Percentiles rank a stretch among this genome's conserved stretches.
phyloP scores from a whole-genome alignment of 2,329 filamentous ascomycete genomes.

The Emericellopsis cladophorae region DNA sequence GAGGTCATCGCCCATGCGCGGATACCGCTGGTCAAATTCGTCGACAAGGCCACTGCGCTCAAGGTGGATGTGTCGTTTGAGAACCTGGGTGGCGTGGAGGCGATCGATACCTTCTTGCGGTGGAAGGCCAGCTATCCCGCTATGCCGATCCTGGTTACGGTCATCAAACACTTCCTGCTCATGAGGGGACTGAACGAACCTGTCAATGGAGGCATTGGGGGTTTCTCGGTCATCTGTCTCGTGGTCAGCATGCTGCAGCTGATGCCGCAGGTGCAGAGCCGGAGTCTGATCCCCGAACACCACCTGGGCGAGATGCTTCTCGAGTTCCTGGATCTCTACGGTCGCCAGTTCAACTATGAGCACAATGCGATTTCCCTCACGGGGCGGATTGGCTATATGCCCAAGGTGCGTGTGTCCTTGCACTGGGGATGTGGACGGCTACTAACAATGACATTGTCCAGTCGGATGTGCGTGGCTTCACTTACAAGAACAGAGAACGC shows the following conservation, averaged over 20 bases:
- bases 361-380: conserved; percentile 63
- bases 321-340: conserved; percentile 83
- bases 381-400: conserved; percentile 55
- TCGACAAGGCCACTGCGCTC: conserved; percentile 64
- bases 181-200: conserved; percentile 91
- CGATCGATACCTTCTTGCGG: conserved; percentile 64
- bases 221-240: conserved; percentile 88
- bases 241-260: conserved; percentile 80
- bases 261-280: conserved; percentile 56
- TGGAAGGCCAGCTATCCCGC: conserved; percentile 75
- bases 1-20: conserved; percentile 63
- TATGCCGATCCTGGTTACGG: conserved; percentile 74
- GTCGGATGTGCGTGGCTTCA: conserved; percentile 29
- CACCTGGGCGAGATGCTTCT: conserved; percentile 74
- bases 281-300: conserved; percentile 43
- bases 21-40: conserved; percentile 86
- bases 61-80: conserved; percentile 93
- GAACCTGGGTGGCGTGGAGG: conserved; percentile 69
- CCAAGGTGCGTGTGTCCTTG: conserved; percentile 49
- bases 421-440: not conserved
- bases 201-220: conserved; percentile 79
- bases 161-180: conserved; percentile 85
- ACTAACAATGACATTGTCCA: conserved; percentile 10
- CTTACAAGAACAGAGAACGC: conserved; percentile 50
- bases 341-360: conserved; percentile 62